phyloP scores from a whole-genome alignment of 1,284 basidiomycete species.

The Anthracocystis walkeri region DNA sequence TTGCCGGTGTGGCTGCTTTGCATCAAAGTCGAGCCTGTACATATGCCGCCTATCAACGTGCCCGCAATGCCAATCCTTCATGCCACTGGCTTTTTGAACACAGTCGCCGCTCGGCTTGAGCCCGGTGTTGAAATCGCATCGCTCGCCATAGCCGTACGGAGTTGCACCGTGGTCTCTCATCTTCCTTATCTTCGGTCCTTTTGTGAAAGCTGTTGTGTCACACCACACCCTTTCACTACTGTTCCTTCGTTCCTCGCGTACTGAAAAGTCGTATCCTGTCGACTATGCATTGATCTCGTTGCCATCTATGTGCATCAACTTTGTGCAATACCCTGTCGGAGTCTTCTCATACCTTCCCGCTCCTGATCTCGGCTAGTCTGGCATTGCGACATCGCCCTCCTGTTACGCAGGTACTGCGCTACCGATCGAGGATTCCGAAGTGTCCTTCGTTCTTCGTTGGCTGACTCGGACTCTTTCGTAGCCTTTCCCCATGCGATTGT shows the following conservation, averaged over 20 bases:
- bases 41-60: slow-evolving; percentile 4
- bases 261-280: no score
- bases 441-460: neutral
- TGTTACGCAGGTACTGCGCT: neutral
- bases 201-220: slow-evolving; percentile 7
- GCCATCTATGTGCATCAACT: no score
- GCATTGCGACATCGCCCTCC: slow-evolving; percentile 1
- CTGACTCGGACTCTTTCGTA: no score
- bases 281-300: neutral
- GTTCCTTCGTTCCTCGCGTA: no score
- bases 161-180: slow-evolving; percentile 10
- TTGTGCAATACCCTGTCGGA: slow-evolving; percentile 31
- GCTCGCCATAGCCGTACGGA: slow-evolving; percentile 24
- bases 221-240: no score
- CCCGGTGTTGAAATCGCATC: neutral
- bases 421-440: neutral
- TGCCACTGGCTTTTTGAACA: no score
- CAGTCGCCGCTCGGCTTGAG: neutral
- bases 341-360: slow-evolving; percentile 19
- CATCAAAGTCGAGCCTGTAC: neutral
- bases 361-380: neutral
- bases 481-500: no score
- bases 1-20: slow-evolving; percentile 1
- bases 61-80: neutral
- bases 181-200: slow-evolving; percentile 6